Percentiles rank a stretch among this genome's conserved stretches.
Conservation (phyloP, 2,329 filamentous ascomycete genomes). For the Nemania sp. region DNA sequence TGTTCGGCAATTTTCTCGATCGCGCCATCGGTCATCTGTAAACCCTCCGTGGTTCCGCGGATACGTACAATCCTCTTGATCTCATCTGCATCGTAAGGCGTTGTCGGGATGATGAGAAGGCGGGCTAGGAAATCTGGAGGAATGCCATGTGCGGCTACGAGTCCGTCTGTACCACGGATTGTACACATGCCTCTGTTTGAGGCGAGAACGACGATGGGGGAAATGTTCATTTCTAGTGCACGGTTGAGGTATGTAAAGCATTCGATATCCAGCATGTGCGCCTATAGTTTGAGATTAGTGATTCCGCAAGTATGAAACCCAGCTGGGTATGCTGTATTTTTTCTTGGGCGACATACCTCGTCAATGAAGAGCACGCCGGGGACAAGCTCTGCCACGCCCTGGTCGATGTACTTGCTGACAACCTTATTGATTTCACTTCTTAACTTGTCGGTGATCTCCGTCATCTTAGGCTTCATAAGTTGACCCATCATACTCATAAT, state of each 20-base stretch:
- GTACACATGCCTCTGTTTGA: constrained; percentile 95
- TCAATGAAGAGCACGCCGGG: constrained; percentile 98
- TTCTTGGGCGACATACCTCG: constrained; percentile 64
- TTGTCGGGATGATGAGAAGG: constrained; percentile 93
- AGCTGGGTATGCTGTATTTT: constrained; percentile 1
- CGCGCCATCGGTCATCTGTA: constrained; percentile 78
- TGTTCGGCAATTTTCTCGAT: constrained; percentile 85
- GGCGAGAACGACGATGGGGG: constrained; percentile 94
- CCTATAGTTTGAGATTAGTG: constrained; percentile 54
- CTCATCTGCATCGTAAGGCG: constrained; percentile 83
- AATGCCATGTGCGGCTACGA: constrained; percentile 88
- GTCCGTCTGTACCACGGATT: constrained; percentile 82
- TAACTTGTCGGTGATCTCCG: constrained; percentile 97
- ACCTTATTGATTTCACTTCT: constrained; percentile 98
- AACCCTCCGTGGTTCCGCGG: constrained; percentile 78
- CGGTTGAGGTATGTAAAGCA: constrained; percentile 99
- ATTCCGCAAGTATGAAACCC: not conserved
- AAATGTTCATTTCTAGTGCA: constrained; percentile 92
- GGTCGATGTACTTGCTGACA: constrained; percentile 97
- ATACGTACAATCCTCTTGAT: constrained; percentile 91
- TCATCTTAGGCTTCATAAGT: constrained; percentile 99
- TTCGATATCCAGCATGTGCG: constrained; percentile 99
- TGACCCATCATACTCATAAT: constrained; percentile 99
- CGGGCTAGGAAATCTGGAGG: constrained; percentile 91
- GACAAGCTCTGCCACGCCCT: constrained; percentile 96